Base-by-base conservation (phyloP, 1,284 basidiomycete genomes). In the Microbotryomycetes sp. region DNA sequence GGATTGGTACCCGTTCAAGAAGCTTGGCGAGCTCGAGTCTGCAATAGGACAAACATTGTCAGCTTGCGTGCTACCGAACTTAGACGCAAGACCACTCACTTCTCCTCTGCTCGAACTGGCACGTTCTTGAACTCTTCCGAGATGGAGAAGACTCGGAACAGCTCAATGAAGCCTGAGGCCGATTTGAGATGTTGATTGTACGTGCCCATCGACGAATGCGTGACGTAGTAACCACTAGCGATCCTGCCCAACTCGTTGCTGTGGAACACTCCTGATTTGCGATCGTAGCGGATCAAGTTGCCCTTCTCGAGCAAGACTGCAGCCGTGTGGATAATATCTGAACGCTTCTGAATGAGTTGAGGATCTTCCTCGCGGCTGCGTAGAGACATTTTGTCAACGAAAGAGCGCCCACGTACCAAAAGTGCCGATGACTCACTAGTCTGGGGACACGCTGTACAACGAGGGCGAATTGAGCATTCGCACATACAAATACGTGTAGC, bases 61-160 rank as follows among this genome's bases (percentile, higher is more conserved):
- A 63, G 51, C 32, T 48, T 67, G 16, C 0, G 15, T 4, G 23
- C 3, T 7, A 22, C 25, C 4, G 32, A 22, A 3, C n/a, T 29
- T 25, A 45, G 19, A 25, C 31, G 22, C 36, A 49, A 54, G 3
- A 54, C 22, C 23, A 67, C 70, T 51, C 72, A 71, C 72, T 78
- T 77, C 52, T 79, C 78, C 62, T 79, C 78, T 54, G 77, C 72
- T 31, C 79, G 71, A 49, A 90, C 92, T 1, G 92, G 96, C 45
- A 96, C 82, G 54, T 94, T 79, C 78, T 92, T 97, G 81, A 99
- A 98, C 79, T 98, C 94, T 72, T 97, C 93, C 2, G 90, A 93
- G 14, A 97, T 81, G 0, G 93, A 92, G 74, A 98, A 99, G 7
- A 98, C 90, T 50, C 93, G 83, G 83, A 97, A 96, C 4, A 98